Evolutionary conservation across 1,284 basidiomycete genomes (phyloP), one percentile per base, ranked within the genome.

Genomic region (Termitomyces sp.): DNA sequence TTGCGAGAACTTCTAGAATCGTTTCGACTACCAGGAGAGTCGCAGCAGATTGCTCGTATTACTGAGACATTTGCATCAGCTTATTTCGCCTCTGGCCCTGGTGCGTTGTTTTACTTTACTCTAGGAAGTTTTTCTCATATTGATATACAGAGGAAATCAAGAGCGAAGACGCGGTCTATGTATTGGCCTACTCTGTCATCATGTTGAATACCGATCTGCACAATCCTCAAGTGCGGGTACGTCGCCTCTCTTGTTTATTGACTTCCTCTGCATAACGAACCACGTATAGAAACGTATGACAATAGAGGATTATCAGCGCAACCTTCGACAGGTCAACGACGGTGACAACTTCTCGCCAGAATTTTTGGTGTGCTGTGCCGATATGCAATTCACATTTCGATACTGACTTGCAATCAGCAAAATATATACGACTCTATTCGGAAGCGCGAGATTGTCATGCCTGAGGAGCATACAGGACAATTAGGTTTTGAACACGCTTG

Each of bases 171-270:
- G 92, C 96, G 1, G 91, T 93, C 19, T 97, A 97, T 70, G 90
- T 99, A 3, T 73, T 99, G 24, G 84, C 96, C 0, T 99, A 88
- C 69, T 97, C 96, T 0, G 87, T 99, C 58, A 98, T 99, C 69
- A 85, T 99, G 93, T 82, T 99, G 53, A 99, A 99, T 70, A 99
- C 97, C 1, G 97, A 99, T 73, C 81, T 86, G 54, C 96, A 98
- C 69, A 98, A 93, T 67, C 94, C 96, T n/a, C 94, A 97, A 77
- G 83, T 96, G 58, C 75, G 88, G 66, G 91, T 91, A 66, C 67
- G 85, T 68, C 63, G 76, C 65, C 19, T 9, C 41, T 31, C 38
- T 30, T 14, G 39, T 21, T 34, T 4, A 39, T 19, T 10, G 24
- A n/a, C 6, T 35, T 35, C 34, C n/a, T 37, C 21, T 26, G 5